Base-by-base conservation (phyloP, 495 filamentous ascomycete species). In the Podospora pseudoanserina region DNA sequence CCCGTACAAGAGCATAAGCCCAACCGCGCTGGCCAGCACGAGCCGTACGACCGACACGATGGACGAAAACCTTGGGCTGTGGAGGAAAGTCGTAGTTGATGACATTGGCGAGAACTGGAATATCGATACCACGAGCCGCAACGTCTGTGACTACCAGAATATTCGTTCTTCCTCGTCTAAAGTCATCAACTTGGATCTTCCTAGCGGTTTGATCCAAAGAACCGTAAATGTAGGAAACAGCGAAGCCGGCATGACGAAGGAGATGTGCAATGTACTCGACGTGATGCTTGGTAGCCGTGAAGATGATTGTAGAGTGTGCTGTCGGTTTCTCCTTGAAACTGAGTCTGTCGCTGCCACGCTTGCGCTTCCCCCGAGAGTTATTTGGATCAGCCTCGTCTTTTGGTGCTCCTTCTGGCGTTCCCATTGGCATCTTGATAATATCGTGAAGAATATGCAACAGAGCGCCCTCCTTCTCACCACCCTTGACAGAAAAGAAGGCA, bases 71-170 rank as follows among this genome's bases (percentile, higher is more conserved):
- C 78, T 99, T 99, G 27, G 95, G 93, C 72, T 98, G 94, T 5
- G 94, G 89, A 3, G 95, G 95, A 74, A 99, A 98, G 70, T 98
- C 93, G 82, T 96, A 99, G 82, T 99, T 98, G 81, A 99, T 95
- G 63, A 98, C 95, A 75, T 99, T 97, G 55, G 92, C 93, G 13
- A 99, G 87, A 39, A 96, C 83, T 0, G 95, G 95, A 69, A 98
- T 97, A 88, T 99, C 95, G 68, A 99, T 96, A 85, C 95, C 95
- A 82, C 95, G 85, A 13, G 95, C 95, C 15, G 96, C 95, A 39
- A 99, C 93, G 77, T 99, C 95, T 5, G 95, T 99, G 39, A 97
- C 94, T n/a, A 99, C 92, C 1, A 99, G 79, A 59, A 99, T 93
- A 71, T 95, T 92, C 0, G 95, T 90, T 62, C 89, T 81, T 23